Base-by-base conservation (phyloP, 2,329 filamentous ascomycete genomes). In the Colletotrichum cordylinicola region DNA sequence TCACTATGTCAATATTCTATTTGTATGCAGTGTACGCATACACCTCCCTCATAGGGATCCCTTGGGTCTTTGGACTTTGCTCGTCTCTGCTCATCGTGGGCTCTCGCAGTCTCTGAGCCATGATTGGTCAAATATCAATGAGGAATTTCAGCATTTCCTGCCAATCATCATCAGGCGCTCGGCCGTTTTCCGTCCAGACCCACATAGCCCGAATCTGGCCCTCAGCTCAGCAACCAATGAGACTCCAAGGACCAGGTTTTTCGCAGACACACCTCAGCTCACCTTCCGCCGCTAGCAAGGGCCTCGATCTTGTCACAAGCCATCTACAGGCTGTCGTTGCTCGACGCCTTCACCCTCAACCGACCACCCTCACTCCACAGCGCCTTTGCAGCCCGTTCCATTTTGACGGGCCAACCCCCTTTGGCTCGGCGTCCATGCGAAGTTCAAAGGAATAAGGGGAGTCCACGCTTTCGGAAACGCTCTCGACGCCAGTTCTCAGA, bases 241-340 rank as follows among this genome's bases (percentile, higher is more conserved):
- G 72, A 66, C 35, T 62, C 72, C 79, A 76, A 77, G 83, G 67
- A 66, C 66, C 56, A 79, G 79, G 74, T 73, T 82, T 78, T 82
- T 77, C 76, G 78, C 77, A 80, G 79, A 82, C 80, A 82, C 79
- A 80, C 82, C 82, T 84, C 81, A 82, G 81, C 80, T 82, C 79
- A 80, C 78, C 78, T 74, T 80, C 80, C 77, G 78, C 80, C 80
- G 81, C 78, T 79, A 78, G 71, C 71, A 62, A 75, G 76, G 77
- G 77, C 75, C 72, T 73, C 77, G 79, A 79, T 78, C 79, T 79
- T 77, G 80, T 79, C 75, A 69, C 33, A 78, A 74, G 79, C 68
- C 80, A 81, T 82, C 80, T 77, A 83, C 79, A 82, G 82, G 82
- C 78, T 82, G 78, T 82, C 81, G 67, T 83, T 79, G 74, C 76